Evolutionary conservation across 2,329 filamentous ascomycete species (phyloP).

Genomic region (Botrytis porri): DNA sequence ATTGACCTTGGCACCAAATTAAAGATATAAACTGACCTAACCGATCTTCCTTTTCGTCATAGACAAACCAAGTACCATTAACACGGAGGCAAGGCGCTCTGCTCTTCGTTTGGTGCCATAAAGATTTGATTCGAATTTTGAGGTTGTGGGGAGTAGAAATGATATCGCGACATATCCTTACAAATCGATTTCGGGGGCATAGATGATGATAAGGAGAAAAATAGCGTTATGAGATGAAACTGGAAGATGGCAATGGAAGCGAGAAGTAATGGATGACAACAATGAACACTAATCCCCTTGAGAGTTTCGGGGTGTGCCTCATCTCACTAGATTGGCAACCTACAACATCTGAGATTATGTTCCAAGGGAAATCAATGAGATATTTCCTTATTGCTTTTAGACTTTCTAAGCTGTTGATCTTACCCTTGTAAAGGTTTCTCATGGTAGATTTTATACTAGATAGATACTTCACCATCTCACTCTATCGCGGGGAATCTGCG

Average conservation of each 20-base stretch:
- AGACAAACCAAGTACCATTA: neutral
- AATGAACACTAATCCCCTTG: neutral
- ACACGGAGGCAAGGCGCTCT: too few species aligned
- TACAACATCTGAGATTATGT: neutral
- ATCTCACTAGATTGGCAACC: accelerated
- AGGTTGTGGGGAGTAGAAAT: neutral
- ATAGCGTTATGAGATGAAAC: neutral
- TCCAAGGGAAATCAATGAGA: neutral
- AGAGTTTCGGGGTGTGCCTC: neutral
- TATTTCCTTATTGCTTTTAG: neutral
- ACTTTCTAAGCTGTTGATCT: accelerated
- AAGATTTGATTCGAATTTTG: neutral
- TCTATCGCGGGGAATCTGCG: neutral
- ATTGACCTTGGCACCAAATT: accelerated
- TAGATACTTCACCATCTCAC: neutral
- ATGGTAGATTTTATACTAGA: neutral
- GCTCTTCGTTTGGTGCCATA: neutral
- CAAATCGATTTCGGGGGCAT: accelerated
- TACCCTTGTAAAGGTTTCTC: neutral
- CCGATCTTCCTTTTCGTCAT: accelerated
- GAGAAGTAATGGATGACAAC: neutral
- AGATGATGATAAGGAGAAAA: accelerated
- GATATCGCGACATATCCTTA: neutral
- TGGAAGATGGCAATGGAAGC: neutral
- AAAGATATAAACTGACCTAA: neutral